Evolutionary conservation across 2,329 filamentous ascomycete species (phyloP), one percentile per base, ranked within the genome.

Genomic region (Zymoseptoria brevis): DNA sequence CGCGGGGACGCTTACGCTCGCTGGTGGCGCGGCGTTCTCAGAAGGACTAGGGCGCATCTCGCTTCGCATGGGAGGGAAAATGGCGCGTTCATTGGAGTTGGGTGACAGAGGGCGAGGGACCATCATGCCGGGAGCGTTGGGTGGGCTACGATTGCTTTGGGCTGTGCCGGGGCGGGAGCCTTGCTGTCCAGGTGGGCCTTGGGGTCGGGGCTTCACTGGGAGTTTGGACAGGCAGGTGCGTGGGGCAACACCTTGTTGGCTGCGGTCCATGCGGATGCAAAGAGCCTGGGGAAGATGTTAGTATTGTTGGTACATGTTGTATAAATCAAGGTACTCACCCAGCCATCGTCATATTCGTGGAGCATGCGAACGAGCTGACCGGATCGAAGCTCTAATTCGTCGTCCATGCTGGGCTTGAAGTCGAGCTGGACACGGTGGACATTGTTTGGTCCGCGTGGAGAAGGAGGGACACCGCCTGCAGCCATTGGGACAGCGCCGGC

Each of bases 301-400:
- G 67, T 61, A 56, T 49, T 26, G 13, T 52, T 35, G 45, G 16
- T 5, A 50, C 9, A 53, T 6, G 11, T 16, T 35, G 45, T 29
- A 24, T 8, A 8, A 21, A 8, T 26, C 24, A 19, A 58, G 16
- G 8, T 30, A 81, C 88, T 82, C 83, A 93, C 89, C 94, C 94
- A 99, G 69, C 94, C 94, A 76, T 99, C 94, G 72, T 99, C 94
- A 69, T 97, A 99, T 75, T 96, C 92, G 71, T 97, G 93, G 56
- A 97, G 80, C 64, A 99, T 79, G 64, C 93, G 84, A 55, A 97
- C 90, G 54, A 99, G 80, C 63, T 95, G 87, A 56, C 94, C 94
- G 59, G 87, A 84, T 63, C 80, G 83, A 51, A 99, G 81, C 63
- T 85, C 88, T 70, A 99, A 80, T 75, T 99, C 94, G 71, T 99